phyloP scores from a whole-genome alignment of 139 green algal genomes.

The Gonium pectorale region DNA sequence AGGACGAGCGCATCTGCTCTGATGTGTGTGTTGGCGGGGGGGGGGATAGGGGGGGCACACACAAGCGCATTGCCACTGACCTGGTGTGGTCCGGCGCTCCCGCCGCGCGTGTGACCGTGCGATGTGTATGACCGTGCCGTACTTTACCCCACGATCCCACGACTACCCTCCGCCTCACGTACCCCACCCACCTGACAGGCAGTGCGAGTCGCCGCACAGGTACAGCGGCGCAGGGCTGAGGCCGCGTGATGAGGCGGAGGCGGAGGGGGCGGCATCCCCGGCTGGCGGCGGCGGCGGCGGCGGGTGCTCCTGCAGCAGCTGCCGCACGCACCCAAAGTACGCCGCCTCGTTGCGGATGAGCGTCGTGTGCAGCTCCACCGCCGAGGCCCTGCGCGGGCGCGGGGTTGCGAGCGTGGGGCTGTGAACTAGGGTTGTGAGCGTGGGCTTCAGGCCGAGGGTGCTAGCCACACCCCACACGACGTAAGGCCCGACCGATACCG shows the following conservation, averaged over 20 bases:
- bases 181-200: slow-evolving; percentile 65
- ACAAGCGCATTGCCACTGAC: no score
- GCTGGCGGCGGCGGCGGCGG: slow-evolving; percentile 13
- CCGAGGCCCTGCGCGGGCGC: slow-evolving; percentile 28
- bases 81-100: no score
- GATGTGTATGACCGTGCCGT: no score
- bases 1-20: no score
- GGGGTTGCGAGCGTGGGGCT: neutral
- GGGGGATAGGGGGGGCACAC: no score
- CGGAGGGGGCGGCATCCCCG: neutral
- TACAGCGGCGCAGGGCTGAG: slow-evolving; percentile 51
- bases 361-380: slow-evolving; percentile 76
- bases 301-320: slow-evolving; percentile 61
- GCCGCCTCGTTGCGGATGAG: slow-evolving; percentile 88
- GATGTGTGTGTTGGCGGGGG: no score
- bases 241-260: neutral
- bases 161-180: no score
- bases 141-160: no score
- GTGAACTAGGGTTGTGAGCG: neutral
- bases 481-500: neutral
- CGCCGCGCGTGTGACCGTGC: no score
- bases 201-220: slow-evolving; percentile 80
- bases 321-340: slow-evolving; percentile 80
- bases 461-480: neutral
- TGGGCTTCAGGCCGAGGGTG: neutral